phyloP scores from a whole-genome alignment of 495 filamentous ascomycete species.

The Penicillium alfredii region DNA sequence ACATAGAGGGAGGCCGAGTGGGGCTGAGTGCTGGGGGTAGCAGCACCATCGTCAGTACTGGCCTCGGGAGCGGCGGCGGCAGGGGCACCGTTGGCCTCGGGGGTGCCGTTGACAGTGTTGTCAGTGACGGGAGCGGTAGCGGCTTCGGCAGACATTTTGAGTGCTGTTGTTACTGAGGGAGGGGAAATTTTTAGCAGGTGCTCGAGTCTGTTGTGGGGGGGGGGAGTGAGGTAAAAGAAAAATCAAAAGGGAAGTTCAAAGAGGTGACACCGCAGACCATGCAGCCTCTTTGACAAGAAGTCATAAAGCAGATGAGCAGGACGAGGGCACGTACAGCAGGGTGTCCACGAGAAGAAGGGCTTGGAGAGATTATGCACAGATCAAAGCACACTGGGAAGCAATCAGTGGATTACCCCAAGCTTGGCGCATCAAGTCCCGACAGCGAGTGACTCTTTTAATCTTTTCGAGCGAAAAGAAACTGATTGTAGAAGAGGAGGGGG shows the following conservation, averaged over 20 bases:
- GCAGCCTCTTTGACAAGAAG: conserved; percentile 9
- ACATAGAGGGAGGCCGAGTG: conserved; percentile 97
- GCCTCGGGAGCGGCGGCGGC: conserved; percentile 29
- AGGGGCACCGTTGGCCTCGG: conserved; percentile 34
- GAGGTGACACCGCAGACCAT: conserved; percentile 15
- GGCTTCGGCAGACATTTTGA: conserved; percentile 45
- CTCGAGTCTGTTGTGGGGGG: conserved; percentile 7
- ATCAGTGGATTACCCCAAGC: not conserved
- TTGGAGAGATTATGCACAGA: conserved; percentile 10
- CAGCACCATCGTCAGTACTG: conserved; percentile 28
- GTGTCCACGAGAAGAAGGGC: conserved; percentile 16
- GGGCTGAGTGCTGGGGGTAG: conserved; percentile 72
- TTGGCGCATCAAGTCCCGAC: no score
- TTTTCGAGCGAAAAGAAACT: not conserved
- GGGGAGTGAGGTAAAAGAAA: conserved; percentile 3
- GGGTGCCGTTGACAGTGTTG: conserved; percentile 34
- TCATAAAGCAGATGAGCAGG: conserved; percentile 1
- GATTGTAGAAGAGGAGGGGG: not conserved
- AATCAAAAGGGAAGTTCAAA: conserved; percentile 1
- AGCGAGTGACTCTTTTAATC: no score
- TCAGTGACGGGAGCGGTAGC: conserved; percentile 38
- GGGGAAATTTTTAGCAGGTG: conserved; percentile 11
- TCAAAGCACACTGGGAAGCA: conserved; percentile 4
- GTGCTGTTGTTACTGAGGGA: conserved; percentile 19
- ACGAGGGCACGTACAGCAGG: conserved; percentile 9